These are phyloP conservation scores for Colletotrichum sp. DNA, from an alignment of 2,329 filamentous ascomycete species.

Conservation along the genomic window DNA sequence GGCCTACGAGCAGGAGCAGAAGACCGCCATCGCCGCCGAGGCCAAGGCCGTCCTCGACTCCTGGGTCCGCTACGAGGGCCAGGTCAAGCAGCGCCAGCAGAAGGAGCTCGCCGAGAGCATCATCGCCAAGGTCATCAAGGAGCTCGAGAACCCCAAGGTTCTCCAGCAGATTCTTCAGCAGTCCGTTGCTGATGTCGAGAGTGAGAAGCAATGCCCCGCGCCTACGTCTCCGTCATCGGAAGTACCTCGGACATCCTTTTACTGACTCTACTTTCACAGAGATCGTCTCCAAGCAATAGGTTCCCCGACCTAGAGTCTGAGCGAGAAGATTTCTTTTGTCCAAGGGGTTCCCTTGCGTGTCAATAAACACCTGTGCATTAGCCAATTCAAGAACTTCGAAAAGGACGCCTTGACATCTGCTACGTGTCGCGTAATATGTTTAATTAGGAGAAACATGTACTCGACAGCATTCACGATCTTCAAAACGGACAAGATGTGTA, in stretches of 20 bases:
- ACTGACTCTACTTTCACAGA: constrained; percentile 48
- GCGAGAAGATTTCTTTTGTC: constrained; percentile 54
- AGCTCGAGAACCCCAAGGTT: constrained; percentile 96
- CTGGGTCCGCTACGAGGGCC: constrained; percentile 97
- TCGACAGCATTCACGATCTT: neutral
- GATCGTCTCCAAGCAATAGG: constrained; percentile 71
- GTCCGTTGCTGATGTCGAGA: constrained; percentile 95
- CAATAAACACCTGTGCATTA: constrained; percentile 67
- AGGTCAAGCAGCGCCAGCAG: constrained; percentile 99
- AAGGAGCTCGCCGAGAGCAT: constrained; percentile 89
- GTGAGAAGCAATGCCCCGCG: constrained; percentile 51
- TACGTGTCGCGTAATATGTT: constrained; percentile 11
- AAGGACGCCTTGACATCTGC: neutral
- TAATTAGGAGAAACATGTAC: neutral
- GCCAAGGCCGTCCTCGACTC: constrained; percentile 96
- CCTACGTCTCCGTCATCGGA: neutral
- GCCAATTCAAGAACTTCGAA: constrained; percentile 47
- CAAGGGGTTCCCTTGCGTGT: constrained; percentile 46
- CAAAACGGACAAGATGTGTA: neutral
- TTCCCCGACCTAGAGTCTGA: constrained; percentile 28
- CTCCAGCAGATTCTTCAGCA: constrained; percentile 98
- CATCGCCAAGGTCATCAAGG: constrained; percentile 98
- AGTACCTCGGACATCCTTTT: neutral
- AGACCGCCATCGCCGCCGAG: constrained; percentile 88
- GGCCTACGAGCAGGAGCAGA: constrained; percentile 97